These are phyloP conservation scores for Arabis hirsuta DNA, from an alignment of 345 rosid genomes.

Conservation along the genomic window DNA sequence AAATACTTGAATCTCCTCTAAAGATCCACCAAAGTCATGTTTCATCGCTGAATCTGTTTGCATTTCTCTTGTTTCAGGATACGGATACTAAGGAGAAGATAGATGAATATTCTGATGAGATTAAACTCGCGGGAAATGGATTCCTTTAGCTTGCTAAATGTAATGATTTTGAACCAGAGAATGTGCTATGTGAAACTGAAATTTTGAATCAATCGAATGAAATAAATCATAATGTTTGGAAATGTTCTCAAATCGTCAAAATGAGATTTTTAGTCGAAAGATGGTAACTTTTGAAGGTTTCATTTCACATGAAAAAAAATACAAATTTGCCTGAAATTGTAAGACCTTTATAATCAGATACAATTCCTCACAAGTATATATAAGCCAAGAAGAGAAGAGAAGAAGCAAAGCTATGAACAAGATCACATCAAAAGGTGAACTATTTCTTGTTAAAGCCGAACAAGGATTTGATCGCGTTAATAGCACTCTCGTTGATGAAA, in stretches of 20 bases:
- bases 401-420: slow-evolving; percentile 36
- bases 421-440: slow-evolving; percentile 36
- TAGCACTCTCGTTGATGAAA: slow-evolving; percentile 90
- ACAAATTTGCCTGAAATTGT: background rate
- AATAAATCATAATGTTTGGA: slow-evolving; percentile 25
- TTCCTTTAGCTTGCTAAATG: slow-evolving; percentile 34
- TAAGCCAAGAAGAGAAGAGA: slow-evolving; percentile 33
- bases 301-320: background rate
- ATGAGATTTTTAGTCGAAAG: background rate
- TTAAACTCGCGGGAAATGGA: slow-evolving; percentile 2
- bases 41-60: slow-evolving; percentile 17
- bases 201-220: slow-evolving; percentile 34
- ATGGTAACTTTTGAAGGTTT: background rate
- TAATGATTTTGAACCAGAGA: slow-evolving; percentile 44
- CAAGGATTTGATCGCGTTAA: slow-evolving; percentile 88
- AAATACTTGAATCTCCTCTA: background rate
- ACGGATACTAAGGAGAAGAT: slow-evolving; percentile 51
- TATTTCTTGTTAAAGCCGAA: slow-evolving; percentile 84
- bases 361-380: slow-evolving; percentile 28
- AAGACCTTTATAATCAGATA: slow-evolving; percentile 3
- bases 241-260: background rate
- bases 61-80: slow-evolving; percentile 41
- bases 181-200: slow-evolving; percentile 33
- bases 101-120: slow-evolving; percentile 4
- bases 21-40: slow-evolving; percentile 14